Evolutionary conservation across 2,329 filamentous ascomycete genomes (phyloP), one percentile per base, ranked within the genome.

Genomic region (Zasmidium angulare): DNA sequence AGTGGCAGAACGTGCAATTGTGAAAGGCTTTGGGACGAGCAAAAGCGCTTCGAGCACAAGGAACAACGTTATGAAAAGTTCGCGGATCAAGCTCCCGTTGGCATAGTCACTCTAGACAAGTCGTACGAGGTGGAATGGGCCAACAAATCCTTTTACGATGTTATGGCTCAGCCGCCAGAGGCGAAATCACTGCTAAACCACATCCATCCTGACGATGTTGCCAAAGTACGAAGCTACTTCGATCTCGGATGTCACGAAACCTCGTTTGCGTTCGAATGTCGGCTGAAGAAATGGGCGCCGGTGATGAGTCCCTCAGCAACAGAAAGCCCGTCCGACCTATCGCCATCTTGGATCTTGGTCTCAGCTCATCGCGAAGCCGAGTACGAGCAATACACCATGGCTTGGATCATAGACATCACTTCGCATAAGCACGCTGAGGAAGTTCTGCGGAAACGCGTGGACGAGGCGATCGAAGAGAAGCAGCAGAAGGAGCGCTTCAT

Each of bases 391-490:
- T 48, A 62, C 52, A 66, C 56, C 1, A 64, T 63, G 61, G 58
- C 51, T 26, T 66, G 63, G 63, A 60, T 79, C 47, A 77, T 75
- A 1, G 77, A 80, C 22, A 78, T 80, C 19, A 78, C 76, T 0
- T 73, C 77, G n/a, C 69, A 78, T 3, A 79, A 79, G 46, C 78
- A 75, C 72, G 77, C 75, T 0, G 73, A 79, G 23, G 73, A 72
- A 0, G 57, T 79, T 1, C 74, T 79, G 49, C 70, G 72, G 14
- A 69, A 68, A 12, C 69, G 75, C 6, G 65, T 76, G 54, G 68
- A 67, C 10, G 76, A 78, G 59, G 77, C 76, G 1, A 67, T 72
- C 48, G 76, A 78, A 50, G 67, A 64, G 21, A 71, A 70, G 46
- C 53, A 68, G 19, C 67, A 70, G 26, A 69, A 66, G 21, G 68